These are phyloP conservation scores for Colletotrichum aenigma DNA, from an alignment of 2,329 filamentous ascomycete species.

Conservation along the genomic window DNA sequence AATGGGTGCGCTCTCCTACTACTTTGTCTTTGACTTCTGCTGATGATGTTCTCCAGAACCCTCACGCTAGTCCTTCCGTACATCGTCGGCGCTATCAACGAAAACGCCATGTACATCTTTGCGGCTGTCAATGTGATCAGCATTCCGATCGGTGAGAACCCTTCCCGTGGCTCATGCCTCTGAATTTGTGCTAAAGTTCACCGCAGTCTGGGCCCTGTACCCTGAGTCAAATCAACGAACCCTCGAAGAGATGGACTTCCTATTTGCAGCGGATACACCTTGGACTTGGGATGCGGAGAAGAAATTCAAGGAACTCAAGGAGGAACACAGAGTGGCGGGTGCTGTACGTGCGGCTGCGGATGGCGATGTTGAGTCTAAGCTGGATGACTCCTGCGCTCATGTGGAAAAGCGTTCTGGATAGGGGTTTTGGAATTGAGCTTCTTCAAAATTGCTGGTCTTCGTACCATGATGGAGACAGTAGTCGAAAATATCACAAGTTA, in stretches of 20 bases:
- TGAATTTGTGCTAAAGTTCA: fast-evolving
- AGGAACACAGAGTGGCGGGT: not conserved
- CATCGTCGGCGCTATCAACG: not conserved
- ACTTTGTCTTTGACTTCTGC: not conserved
- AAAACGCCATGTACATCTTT: not conserved
- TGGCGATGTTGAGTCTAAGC: not conserved
- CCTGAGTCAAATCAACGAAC: not conserved
- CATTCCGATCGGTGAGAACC: not conserved
- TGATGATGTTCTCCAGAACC: fast-evolving
- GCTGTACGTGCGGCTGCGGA: not conserved
- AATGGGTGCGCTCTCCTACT: not conserved
- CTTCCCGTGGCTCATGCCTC: fast-evolving
- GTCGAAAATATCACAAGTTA: too few species aligned
- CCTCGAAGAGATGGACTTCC: not conserved
- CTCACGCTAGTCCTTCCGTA: not conserved
- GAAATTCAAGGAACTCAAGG: not conserved
- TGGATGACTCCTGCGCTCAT: not conserved
- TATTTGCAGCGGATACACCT: not conserved
- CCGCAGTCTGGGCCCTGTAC: not conserved
- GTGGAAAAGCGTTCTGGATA: not conserved
- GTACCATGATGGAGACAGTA: too few species aligned
- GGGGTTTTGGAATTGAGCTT: fast-evolving
- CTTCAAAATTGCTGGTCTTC: too few species aligned
- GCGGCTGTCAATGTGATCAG: not conserved
- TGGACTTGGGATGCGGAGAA: not conserved